Conservation (phyloP, 495 filamentous ascomycete species). For the Trichoderma virens region DNA sequence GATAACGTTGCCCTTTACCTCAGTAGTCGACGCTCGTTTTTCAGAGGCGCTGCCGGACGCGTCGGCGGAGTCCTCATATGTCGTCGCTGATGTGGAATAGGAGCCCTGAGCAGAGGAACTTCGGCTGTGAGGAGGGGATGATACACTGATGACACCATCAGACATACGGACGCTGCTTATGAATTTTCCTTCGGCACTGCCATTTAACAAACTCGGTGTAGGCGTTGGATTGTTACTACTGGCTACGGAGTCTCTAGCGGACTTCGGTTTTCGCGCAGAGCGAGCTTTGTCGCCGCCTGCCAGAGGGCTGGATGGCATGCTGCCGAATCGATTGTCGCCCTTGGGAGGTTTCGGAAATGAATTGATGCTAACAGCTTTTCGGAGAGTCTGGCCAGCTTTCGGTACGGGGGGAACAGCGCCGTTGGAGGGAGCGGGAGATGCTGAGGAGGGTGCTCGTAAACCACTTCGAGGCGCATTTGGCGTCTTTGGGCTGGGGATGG, state of each 20-base stretch:
- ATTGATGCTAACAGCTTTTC: slow-evolving; percentile 83
- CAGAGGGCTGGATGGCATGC: slow-evolving; percentile 52
- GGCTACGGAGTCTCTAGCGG: slow-evolving; percentile 28
- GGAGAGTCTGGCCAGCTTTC: slow-evolving; percentile 43
- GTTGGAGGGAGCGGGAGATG: slow-evolving; percentile 35
- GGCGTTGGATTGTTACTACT: slow-evolving; percentile 37
- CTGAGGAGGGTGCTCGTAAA: slow-evolving; percentile 55
- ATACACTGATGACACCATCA: slow-evolving; percentile 61
- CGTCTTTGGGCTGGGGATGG: slow-evolving; percentile 37
- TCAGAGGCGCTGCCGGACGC: slow-evolving; percentile 28
- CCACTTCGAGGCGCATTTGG: slow-evolving; percentile 45
- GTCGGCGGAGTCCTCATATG: slow-evolving; percentile 67
- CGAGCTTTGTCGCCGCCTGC: slow-evolving; percentile 30
- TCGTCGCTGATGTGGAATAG: slow-evolving; percentile 83
- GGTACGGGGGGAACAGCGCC: slow-evolving; percentile 39
- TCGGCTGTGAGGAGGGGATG: slow-evolving; percentile 77
- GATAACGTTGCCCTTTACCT: slow-evolving; percentile 88
- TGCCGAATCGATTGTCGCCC: slow-evolving; percentile 43
- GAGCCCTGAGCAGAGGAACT: slow-evolving; percentile 86
- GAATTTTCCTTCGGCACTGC: slow-evolving; percentile 66
- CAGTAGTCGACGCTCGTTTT: slow-evolving; percentile 41
- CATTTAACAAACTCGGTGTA: slow-evolving; percentile 67
- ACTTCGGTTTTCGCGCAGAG: slow-evolving; percentile 33
- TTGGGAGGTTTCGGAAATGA: slow-evolving; percentile 87
- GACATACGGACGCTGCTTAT: slow-evolving; percentile 56